A percentile compares a stretch with the other conserved stretches of the same genome.
Evolutionary conservation across 495 filamentous ascomycete genomes (phyloP).

Genomic region (Aspergillus sclerotiicarbonarius): DNA sequence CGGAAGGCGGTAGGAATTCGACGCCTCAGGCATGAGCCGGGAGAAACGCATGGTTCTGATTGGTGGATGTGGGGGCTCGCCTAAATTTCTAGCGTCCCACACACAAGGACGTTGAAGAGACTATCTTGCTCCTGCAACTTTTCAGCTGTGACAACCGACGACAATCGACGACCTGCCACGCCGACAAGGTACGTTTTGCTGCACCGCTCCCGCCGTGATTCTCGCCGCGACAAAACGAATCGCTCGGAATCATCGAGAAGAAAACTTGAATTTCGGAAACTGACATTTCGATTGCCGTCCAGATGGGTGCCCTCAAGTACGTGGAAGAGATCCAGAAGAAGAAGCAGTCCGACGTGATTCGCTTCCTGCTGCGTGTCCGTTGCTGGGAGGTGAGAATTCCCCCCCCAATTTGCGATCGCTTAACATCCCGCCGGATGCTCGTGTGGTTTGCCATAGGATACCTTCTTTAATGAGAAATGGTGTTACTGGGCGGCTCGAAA

Average conservation of each 20-base stretch:
- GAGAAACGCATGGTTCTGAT: not conserved
- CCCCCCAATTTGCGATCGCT: conserved; percentile 46
- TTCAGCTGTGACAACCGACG: conserved; percentile 44
- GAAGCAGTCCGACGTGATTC: conserved; percentile 99
- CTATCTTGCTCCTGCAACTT: conserved; percentile 39
- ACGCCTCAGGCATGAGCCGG: conserved; percentile 16
- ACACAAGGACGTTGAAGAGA: conserved; percentile 40
- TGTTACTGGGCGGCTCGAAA: conserved; percentile 39
- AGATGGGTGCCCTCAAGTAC: conserved; percentile 97
- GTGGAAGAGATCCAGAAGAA: conserved; percentile 99
- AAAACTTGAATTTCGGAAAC: conserved; percentile 6
- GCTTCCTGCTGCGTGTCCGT: conserved; percentile 98
- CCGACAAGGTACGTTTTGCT: conserved; percentile 49
- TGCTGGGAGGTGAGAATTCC: conserved; percentile 97
- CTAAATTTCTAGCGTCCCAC: conserved; percentile 49
- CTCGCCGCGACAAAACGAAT: not conserved
- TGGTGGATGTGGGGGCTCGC: conserved; percentile 30
- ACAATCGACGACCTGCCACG: conserved; percentile 50
- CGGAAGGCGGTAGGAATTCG: not conserved
- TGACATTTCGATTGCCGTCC: conserved; percentile 18
- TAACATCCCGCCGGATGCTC: conserved; percentile 49
- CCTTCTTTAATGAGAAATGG: conserved; percentile 28
- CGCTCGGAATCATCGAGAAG: not conserved
- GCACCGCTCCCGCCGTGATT: not conserved
- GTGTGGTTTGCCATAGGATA: conserved; percentile 45